These are phyloP conservation scores for Lipomyces starkeyi DNA, from an alignment of 805 yeast genomes.

Conservation along the genomic window DNA sequence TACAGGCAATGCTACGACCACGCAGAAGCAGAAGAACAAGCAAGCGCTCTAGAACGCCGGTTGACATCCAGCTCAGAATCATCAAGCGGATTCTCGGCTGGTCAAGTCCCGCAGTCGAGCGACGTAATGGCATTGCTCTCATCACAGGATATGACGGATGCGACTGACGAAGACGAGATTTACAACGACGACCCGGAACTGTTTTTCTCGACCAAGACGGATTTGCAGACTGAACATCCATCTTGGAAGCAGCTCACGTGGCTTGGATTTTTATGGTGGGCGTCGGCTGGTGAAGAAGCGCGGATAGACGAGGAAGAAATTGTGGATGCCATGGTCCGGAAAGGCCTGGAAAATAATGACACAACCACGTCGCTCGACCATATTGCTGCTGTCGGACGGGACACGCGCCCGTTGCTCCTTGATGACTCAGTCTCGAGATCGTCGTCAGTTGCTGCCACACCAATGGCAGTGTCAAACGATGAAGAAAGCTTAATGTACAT, in stretches of 20 bases:
- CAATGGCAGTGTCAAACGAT: conserved; percentile 31
- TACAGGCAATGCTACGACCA: conserved; percentile 16
- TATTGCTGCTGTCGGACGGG: conserved; percentile 24
- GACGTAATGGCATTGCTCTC: conserved; percentile 32
- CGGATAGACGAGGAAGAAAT: conserved; percentile 50
- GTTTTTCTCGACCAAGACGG: conserved; percentile 37
- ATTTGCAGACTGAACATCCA: conserved; percentile 38
- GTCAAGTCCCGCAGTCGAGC: conserved; percentile 3
- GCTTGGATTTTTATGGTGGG: conserved; percentile 86
- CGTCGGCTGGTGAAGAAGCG: conserved; percentile 74
- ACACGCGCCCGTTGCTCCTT: conserved; percentile 41
- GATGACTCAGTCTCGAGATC: conserved; percentile 36
- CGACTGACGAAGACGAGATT: conserved; percentile 33
- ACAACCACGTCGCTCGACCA: conserved; percentile 30
- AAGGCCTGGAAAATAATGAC: conserved; percentile 24
- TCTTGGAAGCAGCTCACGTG: conserved; percentile 66
- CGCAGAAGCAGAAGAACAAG: conserved; percentile 12
- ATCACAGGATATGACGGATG: conserved; percentile 30
- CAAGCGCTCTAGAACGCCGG: conserved; percentile 21
- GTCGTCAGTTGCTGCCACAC: conserved; percentile 35
- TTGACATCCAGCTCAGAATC: conserved; percentile 23
- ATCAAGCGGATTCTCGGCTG: conserved; percentile 16
- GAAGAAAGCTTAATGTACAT: conserved; percentile 31
- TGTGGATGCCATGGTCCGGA: conserved; percentile 47
- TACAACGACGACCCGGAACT: conserved; percentile 37